Evolutionary conservation across 1,284 basidiomycete genomes (phyloP), one percentile per base, ranked within the genome.

Genomic region (Athelia sp.): DNA sequence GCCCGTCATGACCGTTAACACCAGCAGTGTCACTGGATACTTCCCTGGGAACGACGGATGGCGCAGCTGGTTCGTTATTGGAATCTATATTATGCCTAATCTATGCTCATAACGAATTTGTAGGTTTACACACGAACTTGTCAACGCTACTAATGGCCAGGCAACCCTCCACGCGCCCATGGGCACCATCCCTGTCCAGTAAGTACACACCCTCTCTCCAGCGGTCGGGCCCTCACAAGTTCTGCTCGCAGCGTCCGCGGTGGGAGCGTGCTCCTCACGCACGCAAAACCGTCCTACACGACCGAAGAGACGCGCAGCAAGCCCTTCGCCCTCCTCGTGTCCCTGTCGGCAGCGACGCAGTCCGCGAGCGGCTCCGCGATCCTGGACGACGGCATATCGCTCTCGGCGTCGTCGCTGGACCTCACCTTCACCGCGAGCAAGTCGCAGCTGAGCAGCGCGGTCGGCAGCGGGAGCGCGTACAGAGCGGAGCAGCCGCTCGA

Each of bases 191-290:
- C 80, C 81, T 46, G 79, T 88, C 13, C 60, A 83, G 26, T 48
- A 66, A 69, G 45, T n/a, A n/a, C n/a, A n/a, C n/a, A n/a, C n/a
- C n/a, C n/a, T n/a, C n/a, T n/a, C n/a, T n/a, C n/a, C n/a, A n/a
- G n/a, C n/a, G n/a, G n/a, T n/a, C n/a, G n/a, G n/a, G n/a, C n/a
- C n/a, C n/a, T n/a, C n/a, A n/a, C n/a, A n/a, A n/a, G n/a, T n/a
- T n/a, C n/a, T n/a, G n/a, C n/a, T n/a, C n/a, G n/a, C n/a, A 84
- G 88, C 60, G 66, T 85, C 51, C 77, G 82, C 24, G 76, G 76
- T 43, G 79, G 82, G 2, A 68, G 77, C 21, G 76, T 76, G n/a
- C 57, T 86, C 14, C 73, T 85, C 10, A 61, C 84, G 26, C 78
- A 84, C 56, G 63, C 73, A 2, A 58, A 70, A 47, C 76, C 82